phyloP scores from a whole-genome alignment of 2,329 filamentous ascomycete species.

The Venturia nashicola region DNA sequence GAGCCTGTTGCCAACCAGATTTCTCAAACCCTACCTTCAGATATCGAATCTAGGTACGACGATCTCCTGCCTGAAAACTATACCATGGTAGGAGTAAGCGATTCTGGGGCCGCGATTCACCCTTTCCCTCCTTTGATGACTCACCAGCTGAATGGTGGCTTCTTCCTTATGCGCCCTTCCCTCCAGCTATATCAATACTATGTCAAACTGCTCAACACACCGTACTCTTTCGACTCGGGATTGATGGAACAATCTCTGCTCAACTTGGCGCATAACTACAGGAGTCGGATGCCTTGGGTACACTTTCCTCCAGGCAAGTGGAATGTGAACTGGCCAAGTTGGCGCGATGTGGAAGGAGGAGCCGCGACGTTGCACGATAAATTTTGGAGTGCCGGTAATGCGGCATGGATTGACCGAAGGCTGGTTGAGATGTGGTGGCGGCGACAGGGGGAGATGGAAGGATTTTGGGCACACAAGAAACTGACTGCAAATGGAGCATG shows the following conservation, averaged over 20 bases:
- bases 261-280: slow-evolving; percentile 4
- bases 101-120: not conserved
- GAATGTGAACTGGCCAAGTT: slow-evolving; percentile 7
- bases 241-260: slow-evolving; percentile 10
- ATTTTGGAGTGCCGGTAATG: slow-evolving; percentile 9
- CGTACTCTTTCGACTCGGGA: not conserved
- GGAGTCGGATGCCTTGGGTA: slow-evolving; percentile 8
- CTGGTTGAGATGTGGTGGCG: slow-evolving; percentile 11
- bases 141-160: not conserved
- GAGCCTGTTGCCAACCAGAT: not conserved
- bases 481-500: not conserved
- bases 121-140: not conserved
- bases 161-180: slow-evolving; percentile 9
- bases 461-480: slow-evolving; percentile 5
- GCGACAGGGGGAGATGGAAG: slow-evolving; percentile 9
- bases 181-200: slow-evolving; percentile 6
- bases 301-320: slow-evolving; percentile 3
- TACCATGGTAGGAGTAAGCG: not conserved
- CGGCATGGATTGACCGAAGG: not conserved
- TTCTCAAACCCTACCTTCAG: not conserved
- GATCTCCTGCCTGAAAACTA: not conserved
- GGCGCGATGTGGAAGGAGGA: slow-evolving; percentile 3
- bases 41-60: not conserved
- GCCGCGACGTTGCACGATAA: slow-evolving; percentile 10
- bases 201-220: not conserved